Evolutionary conservation across 257 asterid species (phyloP).

Genomic region (Scutellaria barbata): DNA sequence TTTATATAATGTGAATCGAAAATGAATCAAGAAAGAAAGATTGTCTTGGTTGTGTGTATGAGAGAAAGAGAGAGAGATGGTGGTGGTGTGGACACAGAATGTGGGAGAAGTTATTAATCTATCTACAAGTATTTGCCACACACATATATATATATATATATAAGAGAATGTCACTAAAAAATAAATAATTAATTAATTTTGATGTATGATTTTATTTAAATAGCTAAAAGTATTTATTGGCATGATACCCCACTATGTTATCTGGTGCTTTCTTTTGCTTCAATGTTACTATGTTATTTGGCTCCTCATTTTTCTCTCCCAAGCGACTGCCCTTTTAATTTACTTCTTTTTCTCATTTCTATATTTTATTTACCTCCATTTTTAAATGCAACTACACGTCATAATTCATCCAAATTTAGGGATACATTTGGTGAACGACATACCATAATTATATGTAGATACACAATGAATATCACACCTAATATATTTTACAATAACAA

Average conservation of each 20-base stretch:
- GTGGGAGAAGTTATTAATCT: slow-evolving; percentile 12
- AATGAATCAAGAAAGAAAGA: background rate
- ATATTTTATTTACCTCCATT: background rate
- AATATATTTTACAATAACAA: too few relatives aligned
- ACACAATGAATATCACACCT: too few relatives aligned
- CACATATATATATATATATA: slow-evolving; percentile 1
- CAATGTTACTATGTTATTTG: background rate
- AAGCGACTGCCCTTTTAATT: background rate
- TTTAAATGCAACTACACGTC: background rate
- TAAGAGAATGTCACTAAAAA: background rate
- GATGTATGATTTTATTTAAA: background rate
- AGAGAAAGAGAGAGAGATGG: slow-evolving; percentile 14
- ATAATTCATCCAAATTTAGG: background rate
- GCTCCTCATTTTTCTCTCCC: slow-evolving; percentile 10
- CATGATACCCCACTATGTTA: background rate
- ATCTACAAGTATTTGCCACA: slow-evolving; percentile 17
- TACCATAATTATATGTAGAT: too few relatives aligned
- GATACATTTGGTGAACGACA: too few relatives aligned
- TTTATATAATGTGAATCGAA: background rate
- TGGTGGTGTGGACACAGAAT: slow-evolving; percentile 22
- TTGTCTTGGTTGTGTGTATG: background rate
- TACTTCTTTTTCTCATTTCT: background rate
- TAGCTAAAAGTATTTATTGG: background rate
- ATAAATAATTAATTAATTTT: background rate
- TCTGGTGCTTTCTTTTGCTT: too few relatives aligned